Conservation (phyloP, 352 stramenopile species). For the Globisporangium lucens region DNA sequence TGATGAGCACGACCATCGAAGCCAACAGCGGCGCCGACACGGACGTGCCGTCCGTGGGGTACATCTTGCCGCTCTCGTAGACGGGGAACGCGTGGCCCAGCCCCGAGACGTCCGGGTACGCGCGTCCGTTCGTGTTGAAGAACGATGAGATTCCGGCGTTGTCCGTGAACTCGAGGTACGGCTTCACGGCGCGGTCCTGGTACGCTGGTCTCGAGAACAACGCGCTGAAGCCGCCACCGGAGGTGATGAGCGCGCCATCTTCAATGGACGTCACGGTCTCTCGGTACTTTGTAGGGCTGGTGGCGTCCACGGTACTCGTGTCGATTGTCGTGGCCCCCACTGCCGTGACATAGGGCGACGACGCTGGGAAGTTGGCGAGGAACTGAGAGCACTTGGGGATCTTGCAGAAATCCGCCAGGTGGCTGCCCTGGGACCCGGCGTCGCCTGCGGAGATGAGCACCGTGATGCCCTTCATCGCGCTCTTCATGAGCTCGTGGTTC, state of each 20-base stretch:
- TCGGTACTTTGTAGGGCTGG: constrained; percentile 24
- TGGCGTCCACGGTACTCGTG: neutral
- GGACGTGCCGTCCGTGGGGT: constrained; percentile 64
- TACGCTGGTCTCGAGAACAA: constrained; percentile 49
- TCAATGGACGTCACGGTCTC: constrained; percentile 52
- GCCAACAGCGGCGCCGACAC: constrained; percentile 68
- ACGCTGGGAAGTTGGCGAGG: constrained; percentile 64
- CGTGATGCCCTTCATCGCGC: constrained; percentile 57
- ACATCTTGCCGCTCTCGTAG: constrained; percentile 47
- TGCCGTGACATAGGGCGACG: constrained; percentile 69
- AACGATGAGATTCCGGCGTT: constrained; percentile 21
- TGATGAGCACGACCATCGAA: constrained; percentile 60
- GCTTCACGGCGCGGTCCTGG: constrained; percentile 35
- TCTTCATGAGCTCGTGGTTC: constrained; percentile 76
- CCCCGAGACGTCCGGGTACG: constrained; percentile 63
- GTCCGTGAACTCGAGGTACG: constrained; percentile 33
- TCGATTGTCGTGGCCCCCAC: constrained; percentile 60
- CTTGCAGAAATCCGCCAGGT: constrained; percentile 49
- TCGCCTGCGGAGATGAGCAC: constrained; percentile 70
- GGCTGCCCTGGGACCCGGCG: constrained; percentile 51
- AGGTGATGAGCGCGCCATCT: constrained; percentile 60
- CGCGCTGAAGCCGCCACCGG: constrained; percentile 66
- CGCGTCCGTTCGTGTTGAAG: constrained; percentile 47
- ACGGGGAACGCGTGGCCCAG: constrained; percentile 65
- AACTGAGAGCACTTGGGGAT: constrained; percentile 43